A percentile compares a stretch with the other conserved stretches of the same genome.
These are phyloP conservation scores for Teunomyces panamensis DNA, from an alignment of 805 yeast species.

Conservation along the genomic window DNA sequence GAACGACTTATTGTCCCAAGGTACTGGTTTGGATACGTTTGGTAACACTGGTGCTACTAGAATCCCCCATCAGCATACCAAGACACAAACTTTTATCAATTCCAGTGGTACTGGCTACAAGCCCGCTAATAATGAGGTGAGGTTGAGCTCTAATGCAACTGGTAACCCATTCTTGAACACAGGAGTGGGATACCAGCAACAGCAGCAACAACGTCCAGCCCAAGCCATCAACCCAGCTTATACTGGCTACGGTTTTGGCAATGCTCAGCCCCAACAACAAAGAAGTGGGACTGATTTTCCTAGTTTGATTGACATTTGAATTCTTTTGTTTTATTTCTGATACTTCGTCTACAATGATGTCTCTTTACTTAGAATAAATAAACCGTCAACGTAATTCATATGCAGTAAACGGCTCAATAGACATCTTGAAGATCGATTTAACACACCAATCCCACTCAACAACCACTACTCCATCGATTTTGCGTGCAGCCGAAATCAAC, in stretches of 20 bases:
- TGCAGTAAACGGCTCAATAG: constrained; percentile 21
- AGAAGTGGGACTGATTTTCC: constrained; percentile 36
- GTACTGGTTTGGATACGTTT: constrained; percentile 91
- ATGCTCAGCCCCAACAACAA: constrained; percentile 45
- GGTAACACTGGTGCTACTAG: constrained; percentile 83
- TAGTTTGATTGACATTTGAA: constrained; percentile 45
- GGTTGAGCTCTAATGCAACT: constrained; percentile 37
- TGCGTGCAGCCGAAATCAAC: constrained; percentile 19
- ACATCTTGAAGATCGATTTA: constrained; percentile 49
- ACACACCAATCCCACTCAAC: constrained; percentile 70
- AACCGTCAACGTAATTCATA: constrained; percentile 11
- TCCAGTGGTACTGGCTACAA: constrained; percentile 84
- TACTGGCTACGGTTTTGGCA: constrained; percentile 95
- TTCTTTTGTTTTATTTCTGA: neutral
- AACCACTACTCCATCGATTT: constrained; percentile 24
- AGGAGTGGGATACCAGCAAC: constrained; percentile 47
- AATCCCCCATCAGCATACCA: constrained; percentile 91
- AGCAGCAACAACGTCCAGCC: constrained; percentile 15
- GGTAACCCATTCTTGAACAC: constrained; percentile 62
- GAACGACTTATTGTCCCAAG: constrained; percentile 74
- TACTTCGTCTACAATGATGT: neutral
- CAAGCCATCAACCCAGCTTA: constrained; percentile 68
- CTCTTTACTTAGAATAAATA: neutral
- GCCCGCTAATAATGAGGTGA: constrained; percentile 39
- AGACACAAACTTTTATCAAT: constrained; percentile 74